A percentile compares a stretch with the other conserved stretches of the same genome.
Evolutionary conservation across 2,329 filamentous ascomycete species (phyloP).

Genomic region (Fusarium metavorans): DNA sequence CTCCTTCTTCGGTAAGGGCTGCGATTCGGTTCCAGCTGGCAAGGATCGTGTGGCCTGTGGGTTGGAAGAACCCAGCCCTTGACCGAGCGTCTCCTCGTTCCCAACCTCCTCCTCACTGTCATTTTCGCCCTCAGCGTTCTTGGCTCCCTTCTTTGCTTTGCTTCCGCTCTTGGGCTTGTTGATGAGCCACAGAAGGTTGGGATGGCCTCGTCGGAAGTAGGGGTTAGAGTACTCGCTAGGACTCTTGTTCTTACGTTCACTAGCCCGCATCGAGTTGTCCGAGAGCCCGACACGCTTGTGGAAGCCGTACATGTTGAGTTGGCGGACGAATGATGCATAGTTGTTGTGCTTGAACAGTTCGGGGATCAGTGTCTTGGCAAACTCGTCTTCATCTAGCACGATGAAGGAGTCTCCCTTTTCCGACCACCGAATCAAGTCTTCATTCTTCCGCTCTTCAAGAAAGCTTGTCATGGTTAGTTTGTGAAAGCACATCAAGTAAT

Average conservation of each 20-base stretch:
- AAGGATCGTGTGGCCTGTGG: constrained; percentile 48
- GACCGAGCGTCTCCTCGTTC: constrained; percentile 54
- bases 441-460: constrained; percentile 91
- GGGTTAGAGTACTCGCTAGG: constrained; percentile 98
- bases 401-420: constrained; percentile 97
- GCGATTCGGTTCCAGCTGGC: constrained; percentile 59
- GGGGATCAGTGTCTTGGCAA: constrained; percentile 95
- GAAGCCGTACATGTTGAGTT: constrained; percentile 98
- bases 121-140: constrained; percentile 76
- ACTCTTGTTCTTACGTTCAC: constrained; percentile 96
- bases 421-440: constrained; percentile 96
- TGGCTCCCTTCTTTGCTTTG: constrained; percentile 67
- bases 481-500: background rate
- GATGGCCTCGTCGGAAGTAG: constrained; percentile 93
- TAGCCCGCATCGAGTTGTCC: constrained; percentile 97
- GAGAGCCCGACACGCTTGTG: constrained; percentile 95
- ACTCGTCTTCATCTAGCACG: constrained; percentile 96
- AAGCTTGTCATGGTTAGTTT: constrained; percentile 72
- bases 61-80: constrained; percentile 34
- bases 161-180: constrained; percentile 89
- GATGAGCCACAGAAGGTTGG: constrained; percentile 94
- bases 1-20: constrained; percentile 75
- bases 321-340: constrained; percentile 94
- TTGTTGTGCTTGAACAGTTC: constrained; percentile 99
- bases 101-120: constrained; percentile 72